Evolutionary conservation across 257 asterid species (phyloP), one percentile per base, ranked within the genome.

Genomic region (Solanum neorickii): DNA sequence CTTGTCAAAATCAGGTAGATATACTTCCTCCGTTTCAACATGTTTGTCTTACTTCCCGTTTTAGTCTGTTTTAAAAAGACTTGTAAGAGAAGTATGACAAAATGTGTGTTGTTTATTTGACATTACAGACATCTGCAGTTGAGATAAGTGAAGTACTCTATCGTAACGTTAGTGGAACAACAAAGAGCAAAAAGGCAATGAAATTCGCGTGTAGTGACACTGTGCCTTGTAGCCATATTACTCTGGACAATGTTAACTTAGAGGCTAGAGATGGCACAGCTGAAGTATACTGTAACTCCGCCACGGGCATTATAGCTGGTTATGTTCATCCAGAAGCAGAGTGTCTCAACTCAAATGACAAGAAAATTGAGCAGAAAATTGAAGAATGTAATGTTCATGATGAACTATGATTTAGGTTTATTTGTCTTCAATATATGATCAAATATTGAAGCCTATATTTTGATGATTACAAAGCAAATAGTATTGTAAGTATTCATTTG

Each of bases 211-310:
- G 98, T 91, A 95, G 98, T 31, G 92, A 96, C 88, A 87, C 93
- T 3, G 94, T 95, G 29, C 99, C 98, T 10, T 96, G 98, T 90
- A 92, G 92, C 69, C 85, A 90, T 89, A 95, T 94, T 70, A 86
- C 93, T n/a, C 95, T 96, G 75, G 90, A 94, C 88, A 91, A 94
- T 87, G 90, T 95, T 52, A 87, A 93, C 92, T 89, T 96, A 87
- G 89, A 89, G 87, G 73, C 92, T 1, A 86, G 74, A 82, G 94
- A 96, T 88, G 99, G 95, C 75, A 86, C 89, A 1, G 98, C 88
- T 29, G 96, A 94, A 87, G 92, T 96, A 27, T 95, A 90, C 91
- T 95, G 99, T 94, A 93, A 93, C 90, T 96, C 95, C 7, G 99
- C 97, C 27, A 91, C 91, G 14, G 99, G 99, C 49, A 88, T 91